These are phyloP conservation scores for Ogataea allantospora DNA, from an alignment of 805 yeast species.

Conservation along the genomic window DNA sequence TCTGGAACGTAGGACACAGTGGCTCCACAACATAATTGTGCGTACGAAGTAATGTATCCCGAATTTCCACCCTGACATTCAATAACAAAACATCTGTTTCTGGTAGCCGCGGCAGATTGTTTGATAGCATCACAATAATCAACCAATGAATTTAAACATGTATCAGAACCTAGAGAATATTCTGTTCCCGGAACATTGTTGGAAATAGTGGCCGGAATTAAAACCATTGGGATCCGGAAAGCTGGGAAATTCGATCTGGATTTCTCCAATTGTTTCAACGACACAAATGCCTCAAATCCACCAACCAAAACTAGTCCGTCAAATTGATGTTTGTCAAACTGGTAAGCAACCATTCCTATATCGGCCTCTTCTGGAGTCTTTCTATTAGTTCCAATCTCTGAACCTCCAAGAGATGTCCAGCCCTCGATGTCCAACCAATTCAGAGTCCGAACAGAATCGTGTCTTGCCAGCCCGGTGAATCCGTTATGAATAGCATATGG, in stretches of 20 bases:
- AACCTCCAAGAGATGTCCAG: slow-evolving; percentile 76
- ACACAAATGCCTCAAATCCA: slow-evolving; percentile 78
- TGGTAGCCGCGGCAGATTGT: slow-evolving; percentile 70
- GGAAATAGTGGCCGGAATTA: slow-evolving; percentile 76
- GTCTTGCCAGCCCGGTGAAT: slow-evolving; percentile 64
- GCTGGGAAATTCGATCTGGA: slow-evolving; percentile 64
- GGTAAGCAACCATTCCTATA: slow-evolving; percentile 68
- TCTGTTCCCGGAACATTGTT: slow-evolving; percentile 99
- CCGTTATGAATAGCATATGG: slow-evolving; percentile 75
- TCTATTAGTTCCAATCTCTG: slow-evolving; percentile 80
- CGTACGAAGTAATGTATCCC: slow-evolving; percentile 71
- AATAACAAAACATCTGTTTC: slow-evolving; percentile 76
- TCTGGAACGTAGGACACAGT: slow-evolving; percentile 78
- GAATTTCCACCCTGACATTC: slow-evolving; percentile 87
- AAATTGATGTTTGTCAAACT: slow-evolving; percentile 63
- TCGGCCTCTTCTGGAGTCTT: slow-evolving; percentile 63
- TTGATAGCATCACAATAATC: slow-evolving; percentile 93
- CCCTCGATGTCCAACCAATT: slow-evolving; percentile 69
- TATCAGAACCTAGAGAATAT: slow-evolving; percentile 91
- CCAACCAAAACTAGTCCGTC: slow-evolving; percentile 76
- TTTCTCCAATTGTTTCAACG: slow-evolving; percentile 62
- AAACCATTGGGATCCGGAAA: slow-evolving; percentile 74
- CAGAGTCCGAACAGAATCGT: slow-evolving; percentile 58
- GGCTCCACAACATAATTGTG: slow-evolving; percentile 70
- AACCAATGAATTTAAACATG: slow-evolving; percentile 88